Percentiles rank a stretch among this genome's conserved stretches.
Conservation (phyloP, 805 yeast genomes). For the Teunomyces pallodes region DNA sequence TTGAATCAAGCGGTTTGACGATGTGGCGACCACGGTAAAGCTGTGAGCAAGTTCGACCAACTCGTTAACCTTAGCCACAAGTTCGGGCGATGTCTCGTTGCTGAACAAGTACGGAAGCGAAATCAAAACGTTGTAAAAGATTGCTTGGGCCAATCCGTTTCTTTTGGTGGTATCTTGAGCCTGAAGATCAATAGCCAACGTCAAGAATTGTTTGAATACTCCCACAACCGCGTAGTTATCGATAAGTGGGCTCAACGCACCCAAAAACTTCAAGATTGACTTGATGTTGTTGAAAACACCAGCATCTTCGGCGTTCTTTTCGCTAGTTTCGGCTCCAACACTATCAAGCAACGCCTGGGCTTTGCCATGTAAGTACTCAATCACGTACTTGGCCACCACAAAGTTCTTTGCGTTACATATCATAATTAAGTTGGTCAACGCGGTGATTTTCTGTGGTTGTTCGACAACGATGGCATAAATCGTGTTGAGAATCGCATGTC, state of each 20-base stretch:
- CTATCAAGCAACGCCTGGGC: conserved; percentile 54
- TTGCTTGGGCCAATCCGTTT: conserved; percentile 62
- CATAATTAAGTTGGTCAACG: conserved; percentile 66
- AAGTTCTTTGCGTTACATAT: conserved; percentile 63
- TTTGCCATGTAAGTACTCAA: conserved; percentile 66
- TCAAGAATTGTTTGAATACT: conserved; percentile 53
- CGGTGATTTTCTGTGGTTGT: conserved; percentile 86
- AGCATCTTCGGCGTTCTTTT: conserved; percentile 32
- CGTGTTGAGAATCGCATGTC: conserved; percentile 59
- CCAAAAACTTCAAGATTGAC: conserved; percentile 65
- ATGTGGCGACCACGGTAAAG: conserved; percentile 29
- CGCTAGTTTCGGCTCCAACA: conserved; percentile 14
- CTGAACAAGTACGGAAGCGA: conserved; percentile 64
- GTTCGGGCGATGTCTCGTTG: conserved; percentile 33
- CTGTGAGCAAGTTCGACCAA: conserved; percentile 45
- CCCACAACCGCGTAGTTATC: conserved; percentile 39
- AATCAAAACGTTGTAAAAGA: conserved; percentile 59
- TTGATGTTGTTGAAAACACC: conserved; percentile 74
- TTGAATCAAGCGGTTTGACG: conserved; percentile 23
- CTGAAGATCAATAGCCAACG: conserved; percentile 57
- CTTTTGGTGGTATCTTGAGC: conserved; percentile 31
- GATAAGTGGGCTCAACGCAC: conserved; percentile 63
- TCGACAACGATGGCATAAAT: conserved; percentile 70
- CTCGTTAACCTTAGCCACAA: conserved; percentile 38
- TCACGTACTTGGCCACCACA: conserved; percentile 63